A percentile compares a stretch with the other conserved stretches of the same genome.
Conservation (phyloP, 1,284 basidiomycete genomes). For the Ceratobasidium sp. region DNA sequence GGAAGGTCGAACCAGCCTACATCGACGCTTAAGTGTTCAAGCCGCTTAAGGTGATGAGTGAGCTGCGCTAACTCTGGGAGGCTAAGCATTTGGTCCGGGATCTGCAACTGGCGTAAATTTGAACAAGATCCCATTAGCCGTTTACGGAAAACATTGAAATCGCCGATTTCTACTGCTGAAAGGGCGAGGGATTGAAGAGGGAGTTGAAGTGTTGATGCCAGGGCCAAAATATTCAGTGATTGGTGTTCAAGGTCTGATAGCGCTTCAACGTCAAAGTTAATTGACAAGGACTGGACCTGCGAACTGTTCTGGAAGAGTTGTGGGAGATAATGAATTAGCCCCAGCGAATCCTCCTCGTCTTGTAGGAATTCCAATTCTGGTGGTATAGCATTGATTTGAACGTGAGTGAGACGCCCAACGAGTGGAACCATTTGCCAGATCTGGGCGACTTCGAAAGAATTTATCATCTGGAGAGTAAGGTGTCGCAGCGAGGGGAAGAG, state of each 20-base stretch:
- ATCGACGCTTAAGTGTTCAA: not conserved
- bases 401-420: not conserved
- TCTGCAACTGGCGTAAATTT: not conserved
- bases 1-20: not conserved
- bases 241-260: not conserved
- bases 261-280: not conserved
- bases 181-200: not conserved
- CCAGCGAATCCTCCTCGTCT: not conserved
- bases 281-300: not conserved
- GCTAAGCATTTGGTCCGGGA: not conserved
- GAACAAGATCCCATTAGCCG: not conserved
- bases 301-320: not conserved
- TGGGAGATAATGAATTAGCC: not conserved
- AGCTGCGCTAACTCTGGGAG: not conserved
- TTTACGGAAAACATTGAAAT: not conserved
- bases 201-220: not conserved
- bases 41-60: not conserved
- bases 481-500: not conserved
- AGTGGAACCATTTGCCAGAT: constrained; percentile 11
- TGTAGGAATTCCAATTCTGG: not conserved
- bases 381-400: not conserved
- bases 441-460: not conserved
- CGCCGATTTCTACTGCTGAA: not conserved
- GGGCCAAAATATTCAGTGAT: not conserved
- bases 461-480: not conserved